These are phyloP conservation scores for Colletotrichum sublineola DNA, from an alignment of 2,329 filamentous ascomycete genomes.

Conservation along the genomic window DNA sequence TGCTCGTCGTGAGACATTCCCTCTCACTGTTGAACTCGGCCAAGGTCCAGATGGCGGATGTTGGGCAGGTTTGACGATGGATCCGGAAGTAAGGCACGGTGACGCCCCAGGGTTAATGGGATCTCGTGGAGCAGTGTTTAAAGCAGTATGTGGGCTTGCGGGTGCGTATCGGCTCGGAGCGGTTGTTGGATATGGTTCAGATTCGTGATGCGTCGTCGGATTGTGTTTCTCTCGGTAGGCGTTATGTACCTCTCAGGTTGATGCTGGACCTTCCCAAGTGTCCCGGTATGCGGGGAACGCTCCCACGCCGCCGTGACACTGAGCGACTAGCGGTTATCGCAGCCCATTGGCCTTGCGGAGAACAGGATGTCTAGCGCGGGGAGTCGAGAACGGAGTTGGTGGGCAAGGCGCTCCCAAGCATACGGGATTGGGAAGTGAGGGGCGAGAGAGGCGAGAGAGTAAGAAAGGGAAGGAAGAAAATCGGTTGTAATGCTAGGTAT, in stretches of 20 bases:
- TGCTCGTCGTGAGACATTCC: constrained; percentile 68
- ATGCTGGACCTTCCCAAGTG: constrained; percentile 44
- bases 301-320: constrained; percentile 71
- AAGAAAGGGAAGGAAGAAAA: constrained; percentile 12
- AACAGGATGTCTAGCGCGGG: constrained; percentile 25
- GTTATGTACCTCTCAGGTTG: constrained; percentile 26
- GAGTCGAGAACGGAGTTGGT: constrained; percentile 23
- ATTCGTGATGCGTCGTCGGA: constrained; percentile 21
- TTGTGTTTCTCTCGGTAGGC: constrained; percentile 8
- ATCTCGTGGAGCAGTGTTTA: constrained; percentile 3
- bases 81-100: constrained; percentile 7
- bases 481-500: constrained; percentile 20
- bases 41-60: constrained; percentile 16
- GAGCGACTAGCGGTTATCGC: constrained; percentile 66
- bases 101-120: constrained; percentile 5
- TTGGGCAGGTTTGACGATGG: constrained; percentile 1
- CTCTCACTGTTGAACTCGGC: constrained; percentile 32
- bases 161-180: constrained; percentile 16
- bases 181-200: background rate
- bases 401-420: constrained; percentile 37
- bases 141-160: constrained; percentile 36
- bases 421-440: constrained; percentile 38
- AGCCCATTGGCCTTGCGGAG: constrained; percentile 65
- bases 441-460: constrained; percentile 45
- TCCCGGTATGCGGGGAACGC: constrained; percentile 68